A percentile compares a stretch with the other conserved stretches of the same genome.
phyloP scores from a whole-genome alignment of 371 early-diverging fungal species.

The Apophysomyces sp. region DNA sequence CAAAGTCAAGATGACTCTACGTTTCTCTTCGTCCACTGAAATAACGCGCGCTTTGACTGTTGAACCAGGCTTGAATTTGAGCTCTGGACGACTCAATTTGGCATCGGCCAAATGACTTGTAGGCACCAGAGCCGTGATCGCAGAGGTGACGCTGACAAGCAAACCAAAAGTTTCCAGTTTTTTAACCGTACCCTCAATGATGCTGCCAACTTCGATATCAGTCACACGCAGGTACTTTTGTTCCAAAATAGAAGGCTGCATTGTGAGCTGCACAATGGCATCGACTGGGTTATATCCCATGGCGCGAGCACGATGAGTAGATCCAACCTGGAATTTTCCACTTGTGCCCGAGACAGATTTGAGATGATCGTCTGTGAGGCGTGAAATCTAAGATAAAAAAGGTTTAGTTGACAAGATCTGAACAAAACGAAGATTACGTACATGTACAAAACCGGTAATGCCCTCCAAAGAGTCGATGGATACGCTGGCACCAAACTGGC shows the following conservation, averaged over 20 bases:
- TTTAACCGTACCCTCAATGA: conserved; percentile 59
- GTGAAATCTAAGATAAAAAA: conserved; percentile 69
- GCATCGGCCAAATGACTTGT: conserved; percentile 77
- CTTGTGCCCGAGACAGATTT: conserved; percentile 43
- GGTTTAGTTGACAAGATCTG: not conserved
- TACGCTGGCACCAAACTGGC: conserved; percentile 54
- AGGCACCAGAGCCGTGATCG: conserved; percentile 73
- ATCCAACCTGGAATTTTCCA: conserved; percentile 64
- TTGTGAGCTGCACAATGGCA: conserved; percentile 66
- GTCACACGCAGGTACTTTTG: conserved; percentile 65
- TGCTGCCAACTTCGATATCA: conserved; percentile 72
- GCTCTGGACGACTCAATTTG: conserved; percentile 69
- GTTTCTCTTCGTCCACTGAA: conserved; percentile 47
- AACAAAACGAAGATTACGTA: conserved; percentile 15
- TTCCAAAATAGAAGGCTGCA: conserved; percentile 69
- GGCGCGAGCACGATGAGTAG: conserved; percentile 75
- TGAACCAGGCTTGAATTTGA: conserved; percentile 75
- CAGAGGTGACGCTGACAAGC: conserved; percentile 61
- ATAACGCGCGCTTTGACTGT: conserved; percentile 73
- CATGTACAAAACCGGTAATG: conserved; percentile 63
- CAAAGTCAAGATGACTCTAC: conserved; percentile 68
- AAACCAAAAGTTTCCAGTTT: conserved; percentile 61
- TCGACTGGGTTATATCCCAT: conserved; percentile 78
- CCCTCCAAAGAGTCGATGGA: conserved; percentile 47
- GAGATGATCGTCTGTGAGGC: conserved; percentile 69